Percentiles rank a stretch among this genome's conserved stretches.
Conservation (phyloP, 805 yeast genomes). For the Ogataea corticis region DNA sequence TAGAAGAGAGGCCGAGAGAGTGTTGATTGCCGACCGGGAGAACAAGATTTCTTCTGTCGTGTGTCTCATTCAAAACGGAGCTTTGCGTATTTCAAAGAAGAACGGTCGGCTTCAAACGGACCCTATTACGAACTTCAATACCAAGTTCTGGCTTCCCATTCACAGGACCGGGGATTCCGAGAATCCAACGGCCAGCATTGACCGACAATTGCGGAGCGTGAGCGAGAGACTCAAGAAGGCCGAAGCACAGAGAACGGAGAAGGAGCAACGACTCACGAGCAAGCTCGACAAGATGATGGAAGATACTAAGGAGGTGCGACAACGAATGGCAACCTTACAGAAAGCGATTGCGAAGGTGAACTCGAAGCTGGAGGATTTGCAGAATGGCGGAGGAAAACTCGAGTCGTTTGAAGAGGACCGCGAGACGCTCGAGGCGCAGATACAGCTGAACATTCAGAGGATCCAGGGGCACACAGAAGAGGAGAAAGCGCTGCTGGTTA, state of each 20-base stretch:
- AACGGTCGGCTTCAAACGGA: conserved; percentile 33
- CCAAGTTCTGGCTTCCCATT: conserved; percentile 20
- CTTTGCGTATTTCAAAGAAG: conserved; percentile 28
- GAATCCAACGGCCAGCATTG: conserved; percentile 19
- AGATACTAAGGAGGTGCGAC: conserved; percentile 17
- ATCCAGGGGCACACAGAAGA: conserved; percentile 25
- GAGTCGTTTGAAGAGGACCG: conserved; percentile 37
- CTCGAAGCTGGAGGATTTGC: conserved; percentile 44
- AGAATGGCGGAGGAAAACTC: conserved; percentile 41
- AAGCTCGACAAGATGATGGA: conserved; percentile 4
- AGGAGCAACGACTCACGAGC: conserved; percentile 8
- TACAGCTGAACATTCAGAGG: conserved; percentile 24
- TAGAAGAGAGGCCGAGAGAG: conserved; percentile 49
- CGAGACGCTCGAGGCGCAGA: conserved; percentile 32
- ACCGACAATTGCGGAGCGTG: conserved; percentile 17
- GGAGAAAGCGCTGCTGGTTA: conserved; percentile 6
- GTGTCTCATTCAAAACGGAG: conserved; percentile 27
- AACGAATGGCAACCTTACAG: conserved; percentile 19
- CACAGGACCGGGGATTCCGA: conserved; percentile 28
- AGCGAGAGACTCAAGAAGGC: conserved; percentile 7
- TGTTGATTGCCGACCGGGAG: conserved; percentile 36
- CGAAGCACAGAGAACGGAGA: conserved; percentile 12
- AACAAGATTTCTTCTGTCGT: conserved; percentile 27
- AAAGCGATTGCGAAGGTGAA: conserved; percentile 36
- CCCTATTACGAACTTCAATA: conserved; percentile 24